A percentile compares a stretch with the other conserved stretches of the same genome.
phyloP scores from a whole-genome alignment of 2,329 filamentous ascomycete genomes.

The Cladosporium sp. region DNA sequence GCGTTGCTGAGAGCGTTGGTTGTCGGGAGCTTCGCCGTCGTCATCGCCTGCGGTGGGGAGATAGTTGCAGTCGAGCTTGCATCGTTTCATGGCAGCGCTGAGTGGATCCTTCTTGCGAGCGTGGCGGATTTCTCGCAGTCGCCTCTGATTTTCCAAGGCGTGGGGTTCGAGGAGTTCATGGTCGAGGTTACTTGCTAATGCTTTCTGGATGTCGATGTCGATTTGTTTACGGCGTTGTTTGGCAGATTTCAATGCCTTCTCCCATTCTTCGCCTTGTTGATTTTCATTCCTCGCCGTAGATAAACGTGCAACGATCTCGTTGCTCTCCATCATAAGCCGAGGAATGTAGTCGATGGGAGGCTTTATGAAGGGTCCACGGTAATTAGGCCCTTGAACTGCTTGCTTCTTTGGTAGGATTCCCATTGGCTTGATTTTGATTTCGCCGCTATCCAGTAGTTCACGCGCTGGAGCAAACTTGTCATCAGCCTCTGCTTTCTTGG shows the following conservation, averaged over 20 bases:
- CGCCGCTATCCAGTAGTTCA: conserved; percentile 27
- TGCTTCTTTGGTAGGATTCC: conserved; percentile 41
- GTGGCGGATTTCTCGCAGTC: background rate
- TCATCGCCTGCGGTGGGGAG: conserved; percentile 32
- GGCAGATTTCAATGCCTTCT: background rate
- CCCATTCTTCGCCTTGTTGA: background rate
- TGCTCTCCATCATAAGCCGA: too few relatives aligned
- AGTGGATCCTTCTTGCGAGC: conserved; percentile 5
- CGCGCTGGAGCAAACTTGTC: conserved; percentile 9
- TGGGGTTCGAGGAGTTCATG: background rate
- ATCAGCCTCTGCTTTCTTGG: background rate
- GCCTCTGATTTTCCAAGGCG: background rate
- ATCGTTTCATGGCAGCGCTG: conserved; percentile 18
- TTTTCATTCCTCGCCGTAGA: too few relatives aligned
- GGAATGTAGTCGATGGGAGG: conserved; percentile 13
- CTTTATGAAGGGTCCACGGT: conserved; percentile 34
- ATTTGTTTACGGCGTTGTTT: background rate
- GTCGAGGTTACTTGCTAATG: background rate
- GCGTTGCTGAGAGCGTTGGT: conserved; percentile 35
- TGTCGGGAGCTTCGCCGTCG: conserved; percentile 34
- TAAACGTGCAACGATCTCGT: too few relatives aligned
- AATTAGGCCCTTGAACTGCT: conserved; percentile 41
- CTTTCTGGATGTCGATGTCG: background rate
- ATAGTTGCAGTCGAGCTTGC: conserved; percentile 26
- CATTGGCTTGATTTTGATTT: conserved; percentile 35